Evolutionary conservation across 768 basidiomycete species (phyloP), one percentile per base, ranked within the genome.

Genomic region (Dictyophora rubrovolvata): DNA sequence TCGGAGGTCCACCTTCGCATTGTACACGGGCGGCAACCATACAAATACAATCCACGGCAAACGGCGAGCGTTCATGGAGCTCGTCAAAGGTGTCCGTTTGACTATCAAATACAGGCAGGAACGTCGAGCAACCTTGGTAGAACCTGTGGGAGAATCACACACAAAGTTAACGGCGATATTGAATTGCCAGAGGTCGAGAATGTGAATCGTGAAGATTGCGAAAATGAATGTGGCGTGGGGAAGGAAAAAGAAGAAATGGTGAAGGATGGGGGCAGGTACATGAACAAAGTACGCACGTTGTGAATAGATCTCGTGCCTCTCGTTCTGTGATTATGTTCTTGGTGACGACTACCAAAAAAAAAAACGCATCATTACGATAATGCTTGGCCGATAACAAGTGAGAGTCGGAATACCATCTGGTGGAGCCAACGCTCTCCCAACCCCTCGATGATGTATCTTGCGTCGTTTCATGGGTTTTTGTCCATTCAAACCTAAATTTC

Each of bases 21-120:
- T 89, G 82, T 35, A 93, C 89, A 60, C 87, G 83, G 12, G 92
- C 87, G 2, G 90, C 93, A 37, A 94, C 90, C 86, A 93, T 90
- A 68, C 93, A 93, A 35, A 97, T 94, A 20, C 86, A 84, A 64
- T 94, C 85, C 21, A 97, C 86, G 47, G 91, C 91, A 72, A 95
- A 96, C 0, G 93, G 94, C 54, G 93, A 95, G 51, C 93, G 84
- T 59, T 86, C 82, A 66, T 89, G 90, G 59, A 97, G 74, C 48
- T 83, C 80, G 49, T 93, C 89, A 70, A 83, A 96, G 0, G 89
- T 93, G 69, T 97, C 93, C n/a, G 79, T 74, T 48, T 73, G 78
- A 4, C 77, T 79, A 70, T 96, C 92, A 66, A 93, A 94, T 5
- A 95, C 84, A 48, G 94, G 89, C 66, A 93, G 71, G 69, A 92